Evolutionary conservation across 768 basidiomycete species (phyloP).

Genomic region (Cyclocybe cylindracea): DNA sequence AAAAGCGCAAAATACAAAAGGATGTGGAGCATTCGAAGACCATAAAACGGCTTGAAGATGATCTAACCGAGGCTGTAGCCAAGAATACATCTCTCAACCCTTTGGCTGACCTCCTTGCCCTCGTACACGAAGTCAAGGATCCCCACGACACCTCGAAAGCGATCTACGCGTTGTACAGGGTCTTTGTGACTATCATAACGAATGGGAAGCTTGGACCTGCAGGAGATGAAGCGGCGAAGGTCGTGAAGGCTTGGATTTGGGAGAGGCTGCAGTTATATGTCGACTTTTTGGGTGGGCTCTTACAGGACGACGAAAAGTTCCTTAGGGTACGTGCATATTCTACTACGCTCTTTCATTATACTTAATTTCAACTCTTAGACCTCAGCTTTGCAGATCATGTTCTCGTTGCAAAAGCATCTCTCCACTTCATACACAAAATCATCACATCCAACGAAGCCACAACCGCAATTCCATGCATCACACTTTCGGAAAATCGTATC

Average conservation of each 20-base stretch:
- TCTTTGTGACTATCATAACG: conserved; percentile 66
- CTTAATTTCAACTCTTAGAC: conserved; percentile 40
- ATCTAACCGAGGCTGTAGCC: conserved; percentile 53
- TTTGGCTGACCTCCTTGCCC: conserved; percentile 70
- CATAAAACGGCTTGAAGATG: conserved; percentile 53
- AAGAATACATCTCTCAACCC: conserved; percentile 70
- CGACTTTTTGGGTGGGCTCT: conserved; percentile 63
- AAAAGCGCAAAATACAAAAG: conserved; percentile 48
- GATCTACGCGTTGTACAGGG: conserved; percentile 80
- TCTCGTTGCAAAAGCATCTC: conserved; percentile 76
- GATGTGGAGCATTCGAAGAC: conserved; percentile 20
- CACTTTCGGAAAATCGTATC: conserved; percentile 67
- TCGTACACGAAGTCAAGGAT: conserved; percentile 48
- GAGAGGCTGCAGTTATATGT: conserved; percentile 73
- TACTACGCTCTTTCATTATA: not conserved
- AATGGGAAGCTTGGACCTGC: conserved; percentile 54
- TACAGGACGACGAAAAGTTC: conserved; percentile 76
- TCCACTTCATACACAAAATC: conserved; percentile 62
- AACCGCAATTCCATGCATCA: conserved; percentile 67
- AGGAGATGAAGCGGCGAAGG: conserved; percentile 56
- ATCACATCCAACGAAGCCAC: conserved; percentile 30
- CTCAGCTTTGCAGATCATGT: conserved; percentile 71
- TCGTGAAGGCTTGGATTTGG: conserved; percentile 80
- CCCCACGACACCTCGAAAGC: conserved; percentile 67
- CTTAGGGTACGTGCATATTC: conserved; percentile 58